Evolutionary conservation across 83 land plant genomes (phyloP).

Genomic region (Picea engelmannii): DNA sequence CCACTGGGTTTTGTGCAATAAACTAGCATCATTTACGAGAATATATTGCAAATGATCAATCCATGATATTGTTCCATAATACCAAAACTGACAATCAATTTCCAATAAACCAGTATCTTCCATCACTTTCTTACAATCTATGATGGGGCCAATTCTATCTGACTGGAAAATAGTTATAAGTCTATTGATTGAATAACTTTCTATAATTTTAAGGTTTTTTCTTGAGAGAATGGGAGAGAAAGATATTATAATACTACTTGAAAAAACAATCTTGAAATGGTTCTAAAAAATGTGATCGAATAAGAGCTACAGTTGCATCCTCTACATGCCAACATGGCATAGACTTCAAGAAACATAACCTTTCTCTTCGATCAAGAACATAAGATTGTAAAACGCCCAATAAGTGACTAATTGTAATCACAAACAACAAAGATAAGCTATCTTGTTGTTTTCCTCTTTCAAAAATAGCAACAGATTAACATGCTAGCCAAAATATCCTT

Average conservation of each 20-base stretch:
- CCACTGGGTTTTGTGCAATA: no score
- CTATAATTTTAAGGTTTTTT: background rate
- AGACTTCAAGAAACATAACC: slow-evolving; percentile 16
- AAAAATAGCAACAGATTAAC: slow-evolving; percentile 6
- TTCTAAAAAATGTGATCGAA: background rate
- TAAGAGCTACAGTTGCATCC: background rate
- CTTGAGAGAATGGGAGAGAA: slow-evolving; percentile 4
- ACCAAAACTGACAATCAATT: no score
- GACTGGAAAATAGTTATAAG: no score
- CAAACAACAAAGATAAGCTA: slow-evolving; percentile 3
- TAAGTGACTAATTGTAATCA: slow-evolving; percentile 13
- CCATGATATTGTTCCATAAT: no score
- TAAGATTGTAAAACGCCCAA: slow-evolving; percentile 1
- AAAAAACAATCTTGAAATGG: background rate
- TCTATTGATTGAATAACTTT: no score
- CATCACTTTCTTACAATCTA: no score
- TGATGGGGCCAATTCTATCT: no score
- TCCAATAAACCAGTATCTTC: no score
- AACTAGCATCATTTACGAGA: no score
- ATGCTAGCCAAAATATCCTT: slow-evolving; percentile 20
- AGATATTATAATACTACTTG: slow-evolving; percentile 15
- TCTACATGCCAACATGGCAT: slow-evolving; percentile 10
- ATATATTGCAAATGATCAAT: no score
- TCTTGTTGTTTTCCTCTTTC: slow-evolving; percentile 16
- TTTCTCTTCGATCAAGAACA: background rate